A percentile compares a stretch with the other conserved stretches of the same genome.
These are phyloP conservation scores for Phylloporus scabripes DNA, from an alignment of 768 basidiomycete species.

Conservation along the genomic window DNA sequence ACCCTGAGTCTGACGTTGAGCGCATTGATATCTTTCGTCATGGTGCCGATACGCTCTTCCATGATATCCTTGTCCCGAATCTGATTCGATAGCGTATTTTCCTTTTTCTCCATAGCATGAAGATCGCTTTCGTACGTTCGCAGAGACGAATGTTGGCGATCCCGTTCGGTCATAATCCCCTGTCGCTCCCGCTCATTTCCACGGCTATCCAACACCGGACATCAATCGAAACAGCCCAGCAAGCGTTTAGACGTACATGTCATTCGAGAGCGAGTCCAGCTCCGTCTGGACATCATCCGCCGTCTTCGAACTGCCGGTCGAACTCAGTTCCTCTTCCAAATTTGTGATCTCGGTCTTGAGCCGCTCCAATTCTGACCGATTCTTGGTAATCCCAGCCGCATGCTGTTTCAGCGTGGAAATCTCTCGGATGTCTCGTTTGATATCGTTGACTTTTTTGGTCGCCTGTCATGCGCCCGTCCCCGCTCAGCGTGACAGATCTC, in stretches of 20 bases:
- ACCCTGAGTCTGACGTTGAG: constrained; percentile 50
- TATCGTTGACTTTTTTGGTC: constrained; percentile 42
- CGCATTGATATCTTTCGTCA: constrained; percentile 51
- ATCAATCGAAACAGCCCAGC: background rate
- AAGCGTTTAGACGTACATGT: constrained; percentile 25
- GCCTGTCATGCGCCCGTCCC: constrained; percentile 35
- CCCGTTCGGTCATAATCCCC: constrained; percentile 51
- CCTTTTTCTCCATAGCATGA: constrained; percentile 56
- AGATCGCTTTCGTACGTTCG: constrained; percentile 56
- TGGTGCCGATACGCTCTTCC: constrained; percentile 51
- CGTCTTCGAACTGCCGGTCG: constrained; percentile 75
- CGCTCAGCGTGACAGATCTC: background rate
- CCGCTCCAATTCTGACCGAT: constrained; percentile 53
- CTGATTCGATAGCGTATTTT: constrained; percentile 51
- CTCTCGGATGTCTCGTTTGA: constrained; percentile 59
- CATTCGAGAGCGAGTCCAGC: constrained; percentile 53
- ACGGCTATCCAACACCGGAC: constrained; percentile 40
- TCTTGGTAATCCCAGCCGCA: constrained; percentile 50
- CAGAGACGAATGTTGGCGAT: constrained; percentile 49
- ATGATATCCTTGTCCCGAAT: constrained; percentile 52
- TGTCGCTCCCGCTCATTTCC: constrained; percentile 59
- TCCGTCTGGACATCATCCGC: constrained; percentile 81
- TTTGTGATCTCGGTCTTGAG: constrained; percentile 55
- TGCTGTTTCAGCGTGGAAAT: constrained; percentile 56
- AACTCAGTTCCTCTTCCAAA: constrained; percentile 63